phyloP scores from a whole-genome alignment of 2,329 filamentous ascomycete genomes.

The Fusarium sp. region DNA sequence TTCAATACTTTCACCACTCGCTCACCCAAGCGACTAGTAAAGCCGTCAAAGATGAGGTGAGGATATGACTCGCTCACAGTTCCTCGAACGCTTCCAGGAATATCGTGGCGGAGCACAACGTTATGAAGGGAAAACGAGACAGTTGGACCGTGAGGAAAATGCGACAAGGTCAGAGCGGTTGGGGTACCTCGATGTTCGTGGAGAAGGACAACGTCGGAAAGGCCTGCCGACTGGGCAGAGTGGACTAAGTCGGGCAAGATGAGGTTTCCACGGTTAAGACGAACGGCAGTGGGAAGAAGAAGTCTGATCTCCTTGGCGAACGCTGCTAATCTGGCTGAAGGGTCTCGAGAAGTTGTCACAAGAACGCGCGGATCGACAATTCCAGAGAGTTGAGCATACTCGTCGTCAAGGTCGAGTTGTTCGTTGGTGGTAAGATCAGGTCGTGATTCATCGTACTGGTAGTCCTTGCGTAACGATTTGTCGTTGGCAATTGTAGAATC shows the following conservation, averaged over 20 bases:
- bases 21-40: slow-evolving; percentile 82
- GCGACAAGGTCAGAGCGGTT: slow-evolving; percentile 87
- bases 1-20: slow-evolving; percentile 92
- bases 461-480: slow-evolving; percentile 85
- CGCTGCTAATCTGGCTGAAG: slow-evolving; percentile 84
- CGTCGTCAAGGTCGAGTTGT: slow-evolving; percentile 83
- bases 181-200: slow-evolving; percentile 95
- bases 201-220: slow-evolving; percentile 87
- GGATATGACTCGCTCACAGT: slow-evolving; percentile 94
- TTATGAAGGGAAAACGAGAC: slow-evolving; percentile 89
- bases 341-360: slow-evolving; percentile 91
- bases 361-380: slow-evolving; percentile 90
- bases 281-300: slow-evolving; percentile 85
- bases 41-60: slow-evolving; percentile 95
- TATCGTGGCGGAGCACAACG: slow-evolving; percentile 91
- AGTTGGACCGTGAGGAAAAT: slow-evolving; percentile 88
- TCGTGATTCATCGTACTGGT: slow-evolving; percentile 90
- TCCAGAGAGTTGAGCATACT: slow-evolving; percentile 92
- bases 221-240: slow-evolving; percentile 82
- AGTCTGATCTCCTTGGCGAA: slow-evolving; percentile 94
- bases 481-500: slow-evolving; percentile 88
- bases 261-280: slow-evolving; percentile 91
- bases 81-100: slow-evolving; percentile 86
- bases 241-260: slow-evolving; percentile 87
- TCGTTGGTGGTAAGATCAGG: slow-evolving; percentile 76